These are phyloP conservation scores for Suillus discolor DNA, from an alignment of 768 basidiomycete genomes.

Conservation along the genomic window DNA sequence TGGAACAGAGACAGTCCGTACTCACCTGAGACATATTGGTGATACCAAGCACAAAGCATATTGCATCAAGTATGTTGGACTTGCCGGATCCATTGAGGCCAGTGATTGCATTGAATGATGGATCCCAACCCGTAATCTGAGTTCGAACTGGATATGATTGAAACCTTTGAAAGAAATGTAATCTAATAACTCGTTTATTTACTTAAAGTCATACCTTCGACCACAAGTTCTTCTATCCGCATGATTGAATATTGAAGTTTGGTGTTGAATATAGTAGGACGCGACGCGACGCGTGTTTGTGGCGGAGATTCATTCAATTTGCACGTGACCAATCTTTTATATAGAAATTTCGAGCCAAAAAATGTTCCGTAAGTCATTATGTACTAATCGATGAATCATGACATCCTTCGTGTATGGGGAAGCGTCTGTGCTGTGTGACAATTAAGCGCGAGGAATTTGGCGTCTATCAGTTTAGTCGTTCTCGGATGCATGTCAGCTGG, in stretches of 20 bases:
- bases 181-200: background rate
- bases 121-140: conserved; percentile 94
- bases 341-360: background rate
- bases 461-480: background rate
- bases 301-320: conserved; percentile 24
- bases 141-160: conserved; percentile 96
- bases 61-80: conserved; percentile 98
- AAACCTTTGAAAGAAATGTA: conserved; percentile 59
- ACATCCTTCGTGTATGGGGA: background rate
- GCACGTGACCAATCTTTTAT: conserved; percentile 20
- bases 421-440: background rate
- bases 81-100: conserved; percentile 96
- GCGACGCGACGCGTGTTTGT: conserved; percentile 37
- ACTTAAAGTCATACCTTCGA: conserved; percentile 67
- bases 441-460: background rate
- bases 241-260: conserved; percentile 53
- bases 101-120: conserved; percentile 98
- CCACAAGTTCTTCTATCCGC: conserved; percentile 93
- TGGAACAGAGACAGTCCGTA: background rate
- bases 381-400: background rate
- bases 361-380: background rate
- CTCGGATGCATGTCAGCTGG: background rate
- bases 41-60: conserved; percentile 97
- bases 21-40: conserved; percentile 93
- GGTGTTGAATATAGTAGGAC: conserved; percentile 10